These are phyloP conservation scores for Chrysoporthe deuterocubensis DNA, from an alignment of 2,329 filamentous ascomycete genomes.

Conservation along the genomic window DNA sequence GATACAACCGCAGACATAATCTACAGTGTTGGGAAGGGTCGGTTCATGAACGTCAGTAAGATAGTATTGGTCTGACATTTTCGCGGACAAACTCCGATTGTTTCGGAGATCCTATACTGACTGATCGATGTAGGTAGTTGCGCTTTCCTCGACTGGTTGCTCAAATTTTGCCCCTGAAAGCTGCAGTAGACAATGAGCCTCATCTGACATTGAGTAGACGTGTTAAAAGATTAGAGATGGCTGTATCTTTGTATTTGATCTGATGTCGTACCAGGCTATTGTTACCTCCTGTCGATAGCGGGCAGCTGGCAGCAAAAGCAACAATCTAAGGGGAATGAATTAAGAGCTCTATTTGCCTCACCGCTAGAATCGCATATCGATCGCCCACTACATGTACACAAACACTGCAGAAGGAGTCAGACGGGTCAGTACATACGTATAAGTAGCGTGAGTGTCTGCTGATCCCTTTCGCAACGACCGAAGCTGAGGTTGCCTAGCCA, in stretches of 20 bases:
- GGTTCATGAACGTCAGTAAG: constrained; percentile 10
- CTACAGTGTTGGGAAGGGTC: constrained; percentile 21
- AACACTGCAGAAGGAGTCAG: constrained; percentile 1
- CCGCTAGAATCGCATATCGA: not conserved
- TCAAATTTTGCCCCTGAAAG: no score
- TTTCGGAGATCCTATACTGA: not conserved
- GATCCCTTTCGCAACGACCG: not conserved
- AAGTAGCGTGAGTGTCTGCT: constrained; percentile 7
- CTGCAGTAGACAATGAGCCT: not conserved
- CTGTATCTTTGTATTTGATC: not conserved
- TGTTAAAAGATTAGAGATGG: not conserved
- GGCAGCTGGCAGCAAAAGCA: constrained; percentile 7
- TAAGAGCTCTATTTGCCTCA: not conserved
- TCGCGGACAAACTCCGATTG: not conserved
- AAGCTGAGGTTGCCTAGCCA: not conserved
- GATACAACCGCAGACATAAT: constrained; percentile 32
- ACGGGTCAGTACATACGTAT: not conserved
- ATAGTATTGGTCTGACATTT: constrained; percentile 24
- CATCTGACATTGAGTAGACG: no score
- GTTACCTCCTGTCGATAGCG: not conserved
- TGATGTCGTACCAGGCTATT: not conserved
- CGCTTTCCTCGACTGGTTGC: no score
- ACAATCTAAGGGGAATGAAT: not conserved
- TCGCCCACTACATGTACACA: not conserved
- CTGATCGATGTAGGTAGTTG: not conserved